These are phyloP conservation scores for Flagelloscypha sp. DNA, from an alignment of 768 basidiomycete genomes.

Conservation along the genomic window DNA sequence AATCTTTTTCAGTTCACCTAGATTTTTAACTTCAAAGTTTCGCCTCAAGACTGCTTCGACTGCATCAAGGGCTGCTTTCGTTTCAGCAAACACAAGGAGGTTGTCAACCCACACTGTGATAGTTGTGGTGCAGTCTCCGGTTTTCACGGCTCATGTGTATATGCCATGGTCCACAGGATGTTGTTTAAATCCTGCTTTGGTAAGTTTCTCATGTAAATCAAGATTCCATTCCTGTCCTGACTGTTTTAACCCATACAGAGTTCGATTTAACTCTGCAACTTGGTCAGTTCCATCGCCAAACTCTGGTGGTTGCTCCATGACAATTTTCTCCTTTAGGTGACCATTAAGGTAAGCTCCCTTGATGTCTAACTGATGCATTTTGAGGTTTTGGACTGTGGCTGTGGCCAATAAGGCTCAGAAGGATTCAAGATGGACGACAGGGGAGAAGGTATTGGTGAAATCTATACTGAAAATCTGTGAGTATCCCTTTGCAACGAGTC, in stretches of 20 bases:
- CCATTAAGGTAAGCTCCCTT: constrained; percentile 19
- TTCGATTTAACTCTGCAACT: constrained; percentile 8
- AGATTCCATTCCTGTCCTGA: constrained; percentile 18
- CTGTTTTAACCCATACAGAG: constrained; percentile 29
- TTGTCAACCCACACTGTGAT: no score
- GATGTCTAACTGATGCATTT: constrained; percentile 14
- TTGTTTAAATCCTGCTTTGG: no score
- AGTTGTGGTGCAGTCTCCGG: no score
- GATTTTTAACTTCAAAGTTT: no score
- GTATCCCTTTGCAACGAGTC: constrained; percentile 19
- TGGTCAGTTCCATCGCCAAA: constrained; percentile 1
- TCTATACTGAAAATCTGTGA: constrained; percentile 24
- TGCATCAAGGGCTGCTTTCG: no score
- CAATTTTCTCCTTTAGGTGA: constrained; percentile 19
- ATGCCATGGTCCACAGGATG: no score
- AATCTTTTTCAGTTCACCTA: no score
- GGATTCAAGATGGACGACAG: constrained; percentile 15
- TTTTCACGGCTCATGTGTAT: no score
- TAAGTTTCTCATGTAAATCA: constrained; percentile 8
- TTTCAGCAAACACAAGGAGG: no score
- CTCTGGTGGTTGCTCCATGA: constrained; percentile 17
- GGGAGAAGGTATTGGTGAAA: constrained; percentile 24
- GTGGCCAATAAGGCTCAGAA: constrained; percentile 14
- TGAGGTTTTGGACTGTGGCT: constrained; percentile 7
- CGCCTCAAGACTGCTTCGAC: no score